These are phyloP conservation scores for Tephrocybe rancida DNA, from an alignment of 768 basidiomycete species.

Conservation along the genomic window DNA sequence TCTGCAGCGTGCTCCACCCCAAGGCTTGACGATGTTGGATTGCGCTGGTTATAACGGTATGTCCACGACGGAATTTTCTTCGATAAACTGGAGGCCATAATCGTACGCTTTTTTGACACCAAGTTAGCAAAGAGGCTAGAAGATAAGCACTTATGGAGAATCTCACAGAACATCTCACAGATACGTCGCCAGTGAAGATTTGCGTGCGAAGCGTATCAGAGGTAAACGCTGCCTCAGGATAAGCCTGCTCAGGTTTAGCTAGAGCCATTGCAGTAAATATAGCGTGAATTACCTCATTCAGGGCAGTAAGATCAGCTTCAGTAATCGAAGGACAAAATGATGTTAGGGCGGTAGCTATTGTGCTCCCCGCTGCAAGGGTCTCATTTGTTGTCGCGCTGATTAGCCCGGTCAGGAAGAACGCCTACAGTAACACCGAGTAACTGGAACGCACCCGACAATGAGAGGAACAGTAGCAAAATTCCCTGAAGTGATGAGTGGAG, in stretches of 20 bases:
- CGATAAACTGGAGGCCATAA: slow-evolving; percentile 46
- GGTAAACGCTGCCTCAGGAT: slow-evolving; percentile 45
- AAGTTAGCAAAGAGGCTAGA: not conserved
- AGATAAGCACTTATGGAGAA: not conserved
- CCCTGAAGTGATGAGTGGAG: slow-evolving; percentile 43
- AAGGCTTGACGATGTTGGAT: slow-evolving; percentile 39
- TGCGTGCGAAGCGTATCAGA: slow-evolving; percentile 42
- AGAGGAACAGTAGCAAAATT: slow-evolving; percentile 55
- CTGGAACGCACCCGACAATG: slow-evolving; percentile 54
- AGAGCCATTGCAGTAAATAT: not conserved
- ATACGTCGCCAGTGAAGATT: slow-evolving; percentile 51
- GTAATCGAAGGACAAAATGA: slow-evolving; percentile 48
- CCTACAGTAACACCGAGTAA: not conserved
- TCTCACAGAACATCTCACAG: slow-evolving; percentile 56
- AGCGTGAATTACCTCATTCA: slow-evolving; percentile 29
- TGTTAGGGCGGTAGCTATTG: slow-evolving; percentile 38
- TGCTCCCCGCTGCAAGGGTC: slow-evolving; percentile 45
- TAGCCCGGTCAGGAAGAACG: not conserved
- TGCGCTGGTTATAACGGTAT: slow-evolving; percentile 62
- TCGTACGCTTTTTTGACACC: slow-evolving; percentile 36
- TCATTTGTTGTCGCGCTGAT: slow-evolving; percentile 60
- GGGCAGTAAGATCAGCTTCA: slow-evolving; percentile 36
- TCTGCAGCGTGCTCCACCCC: slow-evolving; percentile 55
- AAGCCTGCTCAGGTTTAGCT: slow-evolving; percentile 35
- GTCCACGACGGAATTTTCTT: slow-evolving; percentile 43